Percentiles rank a stretch among this genome's conserved stretches.
Evolutionary conservation across 331 rosid genomes (phyloP).

Genomic region (Pyracantha coccinea): DNA sequence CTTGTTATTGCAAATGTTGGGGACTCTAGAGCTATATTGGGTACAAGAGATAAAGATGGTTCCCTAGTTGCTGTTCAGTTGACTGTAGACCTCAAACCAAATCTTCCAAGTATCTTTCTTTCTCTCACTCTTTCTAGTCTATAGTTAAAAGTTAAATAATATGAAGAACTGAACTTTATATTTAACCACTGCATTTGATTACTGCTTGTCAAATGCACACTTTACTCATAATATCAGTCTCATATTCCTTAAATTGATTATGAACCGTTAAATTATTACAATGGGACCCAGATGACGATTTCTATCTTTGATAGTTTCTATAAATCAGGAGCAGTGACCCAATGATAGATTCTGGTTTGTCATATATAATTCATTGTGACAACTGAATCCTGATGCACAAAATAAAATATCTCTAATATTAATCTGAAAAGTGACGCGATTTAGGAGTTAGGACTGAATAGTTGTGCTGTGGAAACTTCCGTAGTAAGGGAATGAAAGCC

Average conservation of each 20-base stretch:
- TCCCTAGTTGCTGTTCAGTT: constrained; percentile 54
- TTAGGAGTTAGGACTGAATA: background rate
- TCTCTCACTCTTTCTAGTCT: constrained; percentile 10
- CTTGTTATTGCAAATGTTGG: constrained; percentile 69
- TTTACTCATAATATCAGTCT: background rate
- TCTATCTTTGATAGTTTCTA: background rate
- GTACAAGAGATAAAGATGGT: constrained; percentile 35
- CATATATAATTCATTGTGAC: background rate
- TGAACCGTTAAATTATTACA: background rate
- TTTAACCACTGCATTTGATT: background rate
- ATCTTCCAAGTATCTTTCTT: constrained; percentile 51
- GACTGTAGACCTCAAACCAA: constrained; percentile 67
- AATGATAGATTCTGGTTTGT: background rate
- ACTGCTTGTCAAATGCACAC: background rate
- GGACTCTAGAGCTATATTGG: constrained; percentile 82
- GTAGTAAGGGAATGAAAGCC: background rate
- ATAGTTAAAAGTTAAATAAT: background rate
- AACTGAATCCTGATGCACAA: background rate
- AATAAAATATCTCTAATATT: background rate
- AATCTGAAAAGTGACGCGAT: background rate
- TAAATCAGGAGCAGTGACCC: background rate
- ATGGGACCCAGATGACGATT: background rate
- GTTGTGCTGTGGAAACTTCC: background rate
- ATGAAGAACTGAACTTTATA: background rate
- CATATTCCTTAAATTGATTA: background rate